A percentile compares a stretch with the other conserved stretches of the same genome.
Evolutionary conservation across 352 stramenopile species (phyloP).

Genomic region (Pythium brassicae): DNA sequence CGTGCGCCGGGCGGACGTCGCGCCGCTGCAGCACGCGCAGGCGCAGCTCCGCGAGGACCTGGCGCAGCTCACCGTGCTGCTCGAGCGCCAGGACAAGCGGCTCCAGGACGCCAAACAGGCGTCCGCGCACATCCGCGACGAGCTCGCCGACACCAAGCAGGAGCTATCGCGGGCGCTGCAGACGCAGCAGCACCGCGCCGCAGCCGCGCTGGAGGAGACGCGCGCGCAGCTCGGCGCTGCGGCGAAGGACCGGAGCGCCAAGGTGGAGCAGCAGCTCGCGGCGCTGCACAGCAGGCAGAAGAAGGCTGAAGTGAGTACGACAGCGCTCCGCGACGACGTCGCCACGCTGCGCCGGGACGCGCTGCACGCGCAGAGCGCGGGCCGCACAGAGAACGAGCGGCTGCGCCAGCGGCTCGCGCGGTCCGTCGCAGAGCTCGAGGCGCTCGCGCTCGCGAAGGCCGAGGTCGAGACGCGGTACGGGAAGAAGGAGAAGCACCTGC

Average conservation of each 20-base stretch:
- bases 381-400: slow-evolving; percentile 23
- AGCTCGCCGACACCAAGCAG: slow-evolving; percentile 44
- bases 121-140: slow-evolving; percentile 38
- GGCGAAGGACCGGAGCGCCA: slow-evolving; percentile 41
- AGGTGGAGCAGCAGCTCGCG: slow-evolving; percentile 48
- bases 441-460: slow-evolving; percentile 29
- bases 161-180: slow-evolving; percentile 57
- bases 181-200: slow-evolving; percentile 39
- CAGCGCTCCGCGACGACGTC: slow-evolving; percentile 38
- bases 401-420: slow-evolving; percentile 48
- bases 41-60: slow-evolving; percentile 62
- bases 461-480: slow-evolving; percentile 45
- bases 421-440: slow-evolving; percentile 44
- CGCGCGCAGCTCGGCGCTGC: slow-evolving; percentile 33
- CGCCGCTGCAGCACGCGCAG: slow-evolving; percentile 50
- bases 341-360: slow-evolving; percentile 36
- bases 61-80: slow-evolving; percentile 37
- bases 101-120: slow-evolving; percentile 50
- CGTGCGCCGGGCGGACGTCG: slow-evolving; percentile 47
- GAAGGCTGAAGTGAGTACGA: slow-evolving; percentile 45
- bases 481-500: slow-evolving; percentile 44
- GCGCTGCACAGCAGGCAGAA: slow-evolving; percentile 54
- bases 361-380: slow-evolving; percentile 19
- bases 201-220: slow-evolving; percentile 47
- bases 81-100: slow-evolving; percentile 68